phyloP scores from a whole-genome alignment of 257 asterid genomes.

The Petunia axillaris region DNA sequence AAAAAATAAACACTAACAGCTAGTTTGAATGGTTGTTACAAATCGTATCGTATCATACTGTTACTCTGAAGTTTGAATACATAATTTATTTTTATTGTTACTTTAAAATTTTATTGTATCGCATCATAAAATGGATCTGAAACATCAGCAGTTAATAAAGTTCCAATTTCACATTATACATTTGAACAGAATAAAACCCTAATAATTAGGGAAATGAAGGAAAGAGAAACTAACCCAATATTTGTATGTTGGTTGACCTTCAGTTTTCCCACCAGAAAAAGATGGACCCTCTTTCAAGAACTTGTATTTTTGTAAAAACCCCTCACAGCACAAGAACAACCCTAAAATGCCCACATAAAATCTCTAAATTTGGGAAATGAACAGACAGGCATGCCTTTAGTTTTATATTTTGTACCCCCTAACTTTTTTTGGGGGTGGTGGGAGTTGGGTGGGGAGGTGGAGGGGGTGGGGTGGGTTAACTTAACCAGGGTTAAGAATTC shows the following conservation, averaged over 20 bases:
- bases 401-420: conserved; percentile 28
- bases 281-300: conserved; percentile 28
- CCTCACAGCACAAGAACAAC: conserved; percentile 39
- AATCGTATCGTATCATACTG: too few relatives aligned
- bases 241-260: conserved; percentile 30
- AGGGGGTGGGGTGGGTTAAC: background rate
- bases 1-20: background rate
- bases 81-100: background rate
- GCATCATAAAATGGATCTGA: conserved; percentile 52
- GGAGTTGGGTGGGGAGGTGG: background rate
- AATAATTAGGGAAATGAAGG: conserved; percentile 34
- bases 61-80: background rate
- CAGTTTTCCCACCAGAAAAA: conserved; percentile 46
- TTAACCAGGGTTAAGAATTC: conserved; percentile 44
- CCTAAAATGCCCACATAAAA: conserved; percentile 35
- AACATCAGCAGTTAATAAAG: conserved; percentile 25
- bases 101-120: conserved; percentile 12
- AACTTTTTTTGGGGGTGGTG: background rate
- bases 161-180: conserved; percentile 32
- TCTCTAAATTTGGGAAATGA: conserved; percentile 32
- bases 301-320: conserved; percentile 41
- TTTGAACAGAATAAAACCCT: conserved; percentile 36
- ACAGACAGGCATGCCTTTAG: conserved; percentile 33
- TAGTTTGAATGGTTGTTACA: too few relatives aligned
- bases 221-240: conserved; percentile 34